Evolutionary conservation across 73 alveolate species (phyloP), one percentile per base, ranked within the genome.

Genomic region (Paramecium sonneborni): DNA sequence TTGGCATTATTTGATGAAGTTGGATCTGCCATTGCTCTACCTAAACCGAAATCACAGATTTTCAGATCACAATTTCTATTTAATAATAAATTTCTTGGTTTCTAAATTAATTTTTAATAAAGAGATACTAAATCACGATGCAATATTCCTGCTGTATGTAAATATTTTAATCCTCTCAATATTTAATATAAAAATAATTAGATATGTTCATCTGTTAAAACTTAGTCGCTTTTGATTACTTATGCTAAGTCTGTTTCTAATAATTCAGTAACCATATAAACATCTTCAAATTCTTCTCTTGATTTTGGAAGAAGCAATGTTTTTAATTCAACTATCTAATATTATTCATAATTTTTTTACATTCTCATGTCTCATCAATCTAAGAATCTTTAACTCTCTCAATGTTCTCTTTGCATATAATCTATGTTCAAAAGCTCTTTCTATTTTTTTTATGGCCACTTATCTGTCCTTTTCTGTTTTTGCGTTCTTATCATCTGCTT

Each of bases 211-310:
- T 94, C 97, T n/a, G 97, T 89, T 38, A 97, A 95, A 38, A 92
- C 95, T 90, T 97, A 95, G 37, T 93, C 93, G 48, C 99, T 96
- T 67, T 95, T 95, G n/a, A 97, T 96, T 38, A 97, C 96, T 85
- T 95, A 70, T 34, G 95, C 96, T 24, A 97, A 93, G 89, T 97
- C 99, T 21, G 99, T 97, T 72, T 97, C 99, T 98, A 97, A 94
- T 69, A 97, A 93, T 89, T 97, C 98, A 79, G 96, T 95, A 21
- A 96, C 97, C 55, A 95, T 92, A 48, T 96, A 96, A 34, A 93
- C 89, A 57, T 95, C 98, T 10, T 95, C 95, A 39, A 95, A 93
- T n/a, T 93, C 94, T 44, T 93, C 95, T 43, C 85, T 67, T 26
- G 94, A 55, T 14, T 35, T 68, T 6, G 98, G 98, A 4, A 79